Conservation (phyloP, 495 filamentous ascomycete species). For the Aspergillus nidulans region DNA sequence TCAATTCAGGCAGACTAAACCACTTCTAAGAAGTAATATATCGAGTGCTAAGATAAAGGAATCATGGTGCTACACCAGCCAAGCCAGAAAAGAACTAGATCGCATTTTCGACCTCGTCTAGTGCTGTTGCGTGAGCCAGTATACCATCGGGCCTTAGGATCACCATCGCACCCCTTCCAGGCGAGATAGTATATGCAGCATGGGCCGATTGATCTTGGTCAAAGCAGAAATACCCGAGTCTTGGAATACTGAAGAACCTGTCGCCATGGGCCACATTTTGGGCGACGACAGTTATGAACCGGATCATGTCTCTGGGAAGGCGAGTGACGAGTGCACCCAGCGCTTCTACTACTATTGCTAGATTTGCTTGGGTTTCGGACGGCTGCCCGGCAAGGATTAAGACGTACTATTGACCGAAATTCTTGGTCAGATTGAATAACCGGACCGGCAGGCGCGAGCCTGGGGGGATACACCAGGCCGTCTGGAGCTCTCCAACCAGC, state of each 20-base stretch:
- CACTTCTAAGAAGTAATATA: too few relatives aligned
- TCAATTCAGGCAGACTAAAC: too few relatives aligned
- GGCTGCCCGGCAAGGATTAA: slow-evolving; percentile 5
- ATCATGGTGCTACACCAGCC: not conserved
- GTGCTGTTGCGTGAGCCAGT: not conserved
- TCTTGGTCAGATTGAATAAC: slow-evolving; percentile 3
- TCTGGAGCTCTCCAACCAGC: slow-evolving; percentile 11
- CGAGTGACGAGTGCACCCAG: not conserved
- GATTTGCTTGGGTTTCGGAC: not conserved
- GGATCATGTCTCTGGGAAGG: not conserved
- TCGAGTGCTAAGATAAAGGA: not conserved
- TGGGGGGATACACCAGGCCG: slow-evolving; percentile 4
- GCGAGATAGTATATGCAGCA: slow-evolving; percentile 5
- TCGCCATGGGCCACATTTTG: slow-evolving; percentile 3
- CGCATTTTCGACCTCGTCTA: not conserved
- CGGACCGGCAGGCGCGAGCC: slow-evolving; percentile 5
- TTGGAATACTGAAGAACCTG: not conserved
- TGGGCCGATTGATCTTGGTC: slow-evolving; percentile 9
- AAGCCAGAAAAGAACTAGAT: not conserved
- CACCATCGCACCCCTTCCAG: not conserved
- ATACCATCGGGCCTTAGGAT: slow-evolving; percentile 6
- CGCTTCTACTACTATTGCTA: not conserved
- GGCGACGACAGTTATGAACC: slow-evolving; percentile 6
- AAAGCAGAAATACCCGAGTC: slow-evolving; percentile 2
- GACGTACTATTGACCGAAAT: slow-evolving; percentile 4